These are phyloP conservation scores for Aureobasidium sp. DNA, from an alignment of 2,329 filamentous ascomycete species.

Conservation along the genomic window DNA sequence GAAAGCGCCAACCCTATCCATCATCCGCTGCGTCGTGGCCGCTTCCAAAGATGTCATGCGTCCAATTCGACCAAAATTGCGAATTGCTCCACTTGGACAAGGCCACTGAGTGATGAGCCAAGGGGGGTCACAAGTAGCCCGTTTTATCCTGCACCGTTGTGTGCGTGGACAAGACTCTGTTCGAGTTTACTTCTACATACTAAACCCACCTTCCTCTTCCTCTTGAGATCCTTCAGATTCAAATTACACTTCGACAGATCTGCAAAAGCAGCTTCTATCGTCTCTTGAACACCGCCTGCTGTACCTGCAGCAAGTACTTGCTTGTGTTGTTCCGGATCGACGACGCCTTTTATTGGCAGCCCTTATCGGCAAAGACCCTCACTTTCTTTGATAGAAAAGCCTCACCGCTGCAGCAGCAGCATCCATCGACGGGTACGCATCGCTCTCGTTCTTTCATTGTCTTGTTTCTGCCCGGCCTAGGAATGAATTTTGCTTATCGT, in stretches of 20 bases:
- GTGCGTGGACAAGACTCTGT: background rate
- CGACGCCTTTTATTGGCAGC: conserved; percentile 2
- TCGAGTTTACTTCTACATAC: background rate
- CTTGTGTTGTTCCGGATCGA: background rate
- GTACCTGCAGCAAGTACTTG: conserved; percentile 1
- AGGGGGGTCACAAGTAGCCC: conserved; percentile 11
- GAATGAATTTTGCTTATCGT: background rate
- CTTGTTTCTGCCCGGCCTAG: background rate
- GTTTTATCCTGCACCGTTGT: background rate
- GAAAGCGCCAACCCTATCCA: background rate
- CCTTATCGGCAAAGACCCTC: conserved; percentile 4
- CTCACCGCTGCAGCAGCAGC: conserved; percentile 7
- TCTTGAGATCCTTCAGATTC: no score
- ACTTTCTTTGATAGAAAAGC: conserved; percentile 7
- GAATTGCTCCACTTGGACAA: conserved; percentile 7
- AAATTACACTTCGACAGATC: background rate
- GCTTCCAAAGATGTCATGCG: conserved; percentile 2
- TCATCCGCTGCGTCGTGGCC: background rate
- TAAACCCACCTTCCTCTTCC: background rate
- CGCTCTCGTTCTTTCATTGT: background rate
- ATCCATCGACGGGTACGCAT: conserved; percentile 11
- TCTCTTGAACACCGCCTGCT: background rate
- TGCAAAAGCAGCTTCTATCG: background rate
- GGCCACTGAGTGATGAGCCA: background rate
- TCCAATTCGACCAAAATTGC: conserved; percentile 4